These are phyloP conservation scores for Botrytis squamosa DNA, from an alignment of 2,329 filamentous ascomycete genomes.

Conservation along the genomic window DNA sequence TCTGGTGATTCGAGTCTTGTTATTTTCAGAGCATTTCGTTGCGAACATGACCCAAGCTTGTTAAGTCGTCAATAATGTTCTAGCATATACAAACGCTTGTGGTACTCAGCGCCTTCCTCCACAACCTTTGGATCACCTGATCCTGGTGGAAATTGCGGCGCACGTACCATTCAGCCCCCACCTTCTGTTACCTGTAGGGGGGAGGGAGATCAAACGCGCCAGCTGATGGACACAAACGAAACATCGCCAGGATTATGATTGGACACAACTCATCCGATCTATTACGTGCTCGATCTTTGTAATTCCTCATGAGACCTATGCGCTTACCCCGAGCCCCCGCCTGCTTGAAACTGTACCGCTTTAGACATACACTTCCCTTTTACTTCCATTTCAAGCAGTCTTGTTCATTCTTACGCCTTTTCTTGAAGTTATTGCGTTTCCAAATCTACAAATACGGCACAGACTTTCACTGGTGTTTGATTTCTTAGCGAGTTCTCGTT, in stretches of 20 bases:
- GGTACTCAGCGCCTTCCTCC: not conserved
- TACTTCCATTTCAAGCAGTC: not conserved
- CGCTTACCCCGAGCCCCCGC: not conserved
- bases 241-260: not conserved
- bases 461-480: not conserved
- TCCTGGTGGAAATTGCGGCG: not conserved
- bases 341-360: not conserved
- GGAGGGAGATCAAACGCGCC: not conserved
- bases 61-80: no score
- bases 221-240: constrained; percentile 5
- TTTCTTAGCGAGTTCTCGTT: not conserved
- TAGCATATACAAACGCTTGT: not conserved
- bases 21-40: not conserved
- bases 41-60: no score
- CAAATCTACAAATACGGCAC: not conserved
- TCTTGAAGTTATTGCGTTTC: not conserved
- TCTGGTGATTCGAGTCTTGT: no score
- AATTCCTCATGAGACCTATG: not conserved
- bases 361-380: not conserved
- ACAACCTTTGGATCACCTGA: not conserved
- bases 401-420: not conserved
- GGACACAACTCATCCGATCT: not conserved
- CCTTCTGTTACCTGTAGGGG: not conserved
- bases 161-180: not conserved
- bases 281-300: constrained; percentile 15